A percentile compares a stretch with the other conserved stretches of the same genome.
phyloP scores from a whole-genome alignment of 768 basidiomycete genomes.

The Tylopilus cervinicoccineus region DNA sequence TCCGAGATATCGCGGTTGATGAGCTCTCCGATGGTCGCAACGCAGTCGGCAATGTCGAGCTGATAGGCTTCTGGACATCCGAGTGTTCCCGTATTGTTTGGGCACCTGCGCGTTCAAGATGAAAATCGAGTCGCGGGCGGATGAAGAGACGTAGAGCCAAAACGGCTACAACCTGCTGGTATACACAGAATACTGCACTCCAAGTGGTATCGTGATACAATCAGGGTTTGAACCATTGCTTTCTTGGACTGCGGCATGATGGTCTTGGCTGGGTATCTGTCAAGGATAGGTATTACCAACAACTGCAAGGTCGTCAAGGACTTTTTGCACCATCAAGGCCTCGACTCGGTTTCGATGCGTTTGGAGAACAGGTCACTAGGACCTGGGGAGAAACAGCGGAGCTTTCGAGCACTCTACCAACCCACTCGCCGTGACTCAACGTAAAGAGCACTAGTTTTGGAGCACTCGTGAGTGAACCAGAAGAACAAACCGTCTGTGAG shows the following conservation, averaged over 20 bases:
- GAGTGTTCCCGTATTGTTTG: slow-evolving; percentile 40
- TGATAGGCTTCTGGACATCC: slow-evolving; percentile 50
- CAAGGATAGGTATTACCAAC: background rate
- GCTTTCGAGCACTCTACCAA: too few species aligned
- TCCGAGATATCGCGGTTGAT: slow-evolving; percentile 44
- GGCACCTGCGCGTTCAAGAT: slow-evolving; percentile 37
- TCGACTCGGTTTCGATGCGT: background rate
- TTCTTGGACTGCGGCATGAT: slow-evolving; percentile 39
- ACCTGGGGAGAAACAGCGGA: background rate
- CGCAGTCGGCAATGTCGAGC: slow-evolving; percentile 62
- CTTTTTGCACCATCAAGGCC: background rate
- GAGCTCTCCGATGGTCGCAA: slow-evolving; percentile 47
- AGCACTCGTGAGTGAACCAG: background rate
- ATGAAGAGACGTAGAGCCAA: slow-evolving; percentile 44
- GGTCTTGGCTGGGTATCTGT: slow-evolving; percentile 42
- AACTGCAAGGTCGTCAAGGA: background rate
- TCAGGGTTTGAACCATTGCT: background rate
- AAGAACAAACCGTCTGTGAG: background rate
- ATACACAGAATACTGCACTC: slow-evolving; percentile 50
- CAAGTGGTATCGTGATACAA: slow-evolving; percentile 49
- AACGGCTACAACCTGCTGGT: slow-evolving; percentile 45
- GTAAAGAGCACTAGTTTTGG: background rate
- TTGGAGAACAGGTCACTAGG: background rate
- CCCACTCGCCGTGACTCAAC: background rate
- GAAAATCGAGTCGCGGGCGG: background rate